A percentile compares a stretch with the other conserved stretches of the same genome.
Evolutionary conservation across 352 stramenopile species (phyloP).

Genomic region (Pythium brachiatum): DNA sequence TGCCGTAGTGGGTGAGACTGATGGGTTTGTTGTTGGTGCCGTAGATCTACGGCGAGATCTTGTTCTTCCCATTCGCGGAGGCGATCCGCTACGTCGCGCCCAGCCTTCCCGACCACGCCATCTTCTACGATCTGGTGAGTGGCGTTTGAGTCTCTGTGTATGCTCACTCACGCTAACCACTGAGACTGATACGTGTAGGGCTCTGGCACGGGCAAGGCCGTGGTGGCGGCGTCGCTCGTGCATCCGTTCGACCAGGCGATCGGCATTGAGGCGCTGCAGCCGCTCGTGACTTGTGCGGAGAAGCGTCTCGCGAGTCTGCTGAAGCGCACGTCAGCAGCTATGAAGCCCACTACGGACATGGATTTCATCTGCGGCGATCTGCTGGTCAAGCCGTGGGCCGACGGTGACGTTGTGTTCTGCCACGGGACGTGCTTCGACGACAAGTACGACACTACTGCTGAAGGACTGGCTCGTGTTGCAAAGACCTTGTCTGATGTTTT

Average conservation of each 20-base stretch:
- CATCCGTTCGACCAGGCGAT: constrained; percentile 84
- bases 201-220: constrained; percentile 77
- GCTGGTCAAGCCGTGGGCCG: constrained; percentile 59
- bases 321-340: constrained; percentile 36
- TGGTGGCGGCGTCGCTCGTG: constrained; percentile 71
- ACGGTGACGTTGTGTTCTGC: constrained; percentile 81
- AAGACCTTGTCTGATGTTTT: too few species aligned
- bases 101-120: constrained; percentile 56
- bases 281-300: constrained; percentile 70
- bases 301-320: constrained; percentile 60
- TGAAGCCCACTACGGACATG: constrained; percentile 46
- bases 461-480: neutral
- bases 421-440: constrained; percentile 85
- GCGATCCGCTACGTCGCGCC: constrained; percentile 62
- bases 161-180: neutral
- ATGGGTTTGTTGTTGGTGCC: neutral
- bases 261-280: constrained; percentile 76
- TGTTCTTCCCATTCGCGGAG: constrained; percentile 83
- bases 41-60: constrained; percentile 83
- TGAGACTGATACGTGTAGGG: constrained; percentile 34
- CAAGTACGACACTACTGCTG: constrained; percentile 36
- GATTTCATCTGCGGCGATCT: constrained; percentile 73
- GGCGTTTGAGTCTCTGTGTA: neutral
- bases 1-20: neutral
- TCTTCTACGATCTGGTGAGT: constrained; percentile 83